These are phyloP conservation scores for Peniophora sp. DNA, from an alignment of 1,284 basidiomycete species.

Conservation along the genomic window DNA sequence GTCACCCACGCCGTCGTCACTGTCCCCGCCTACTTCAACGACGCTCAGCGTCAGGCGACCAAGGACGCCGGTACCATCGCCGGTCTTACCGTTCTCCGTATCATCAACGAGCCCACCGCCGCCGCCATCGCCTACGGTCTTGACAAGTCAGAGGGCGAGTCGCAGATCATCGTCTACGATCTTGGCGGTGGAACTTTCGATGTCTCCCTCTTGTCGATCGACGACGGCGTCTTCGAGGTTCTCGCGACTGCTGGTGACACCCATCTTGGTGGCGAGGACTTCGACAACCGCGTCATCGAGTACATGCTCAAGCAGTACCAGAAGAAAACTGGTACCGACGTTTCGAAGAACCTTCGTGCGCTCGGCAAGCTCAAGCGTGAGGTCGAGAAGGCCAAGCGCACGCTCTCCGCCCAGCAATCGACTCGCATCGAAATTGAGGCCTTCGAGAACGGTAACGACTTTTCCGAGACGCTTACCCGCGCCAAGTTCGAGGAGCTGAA, in stretches of 20 bases:
- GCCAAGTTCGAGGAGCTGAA: conserved; percentile 99
- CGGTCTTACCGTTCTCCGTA: conserved; percentile 92
- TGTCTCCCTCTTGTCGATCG: conserved; percentile 95
- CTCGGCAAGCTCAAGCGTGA: conserved; percentile 97
- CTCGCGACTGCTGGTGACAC: conserved; percentile 97
- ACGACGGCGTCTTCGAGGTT: conserved; percentile 98
- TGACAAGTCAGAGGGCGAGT: conserved; percentile 91
- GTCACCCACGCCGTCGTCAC: conserved; percentile 98
- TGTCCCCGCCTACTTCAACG: conserved; percentile 98
- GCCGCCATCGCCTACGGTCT: conserved; percentile 98
- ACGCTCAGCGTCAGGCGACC: conserved; percentile 97
- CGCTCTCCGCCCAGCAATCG: conserved; percentile 76
- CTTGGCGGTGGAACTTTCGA: conserved; percentile 76
- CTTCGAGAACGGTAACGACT: conserved; percentile 95
- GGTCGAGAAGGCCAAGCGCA: conserved; percentile 98
- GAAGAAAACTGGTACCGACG: conserved; percentile 91
- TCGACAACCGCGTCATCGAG: conserved; percentile 94
- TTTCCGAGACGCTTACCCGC: conserved; percentile 92
- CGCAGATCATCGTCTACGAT: conserved; percentile 97
- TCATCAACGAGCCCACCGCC: conserved; percentile 98
- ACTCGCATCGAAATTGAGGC: conserved; percentile 71
- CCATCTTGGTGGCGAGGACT: conserved; percentile 98
- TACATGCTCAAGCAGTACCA: conserved; percentile 92
- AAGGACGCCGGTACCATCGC: conserved; percentile 98
- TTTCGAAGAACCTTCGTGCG: conserved; percentile 80